These are phyloP conservation scores for Plectosphaerella cucumerina DNA, from an alignment of 2,329 filamentous ascomycete genomes.

Conservation along the genomic window DNA sequence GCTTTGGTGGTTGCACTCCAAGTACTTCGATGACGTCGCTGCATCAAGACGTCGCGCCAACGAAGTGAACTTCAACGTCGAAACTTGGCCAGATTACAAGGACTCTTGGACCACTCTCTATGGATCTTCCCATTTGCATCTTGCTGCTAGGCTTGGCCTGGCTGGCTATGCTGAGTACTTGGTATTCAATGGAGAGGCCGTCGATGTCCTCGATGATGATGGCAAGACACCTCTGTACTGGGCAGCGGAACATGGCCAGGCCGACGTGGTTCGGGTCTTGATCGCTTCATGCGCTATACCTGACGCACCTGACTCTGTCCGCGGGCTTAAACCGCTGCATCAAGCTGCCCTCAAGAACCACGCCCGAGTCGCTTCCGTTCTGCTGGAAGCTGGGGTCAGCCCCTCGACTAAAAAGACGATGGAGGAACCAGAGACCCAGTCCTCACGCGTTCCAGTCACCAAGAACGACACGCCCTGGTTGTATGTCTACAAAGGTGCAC, in stretches of 20 bases:
- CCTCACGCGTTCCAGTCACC: background rate
- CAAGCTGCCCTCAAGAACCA: slow-evolving; percentile 26
- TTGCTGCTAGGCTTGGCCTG: background rate
- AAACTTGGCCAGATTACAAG: too few species aligned
- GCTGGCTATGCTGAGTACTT: background rate
- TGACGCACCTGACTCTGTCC: background rate
- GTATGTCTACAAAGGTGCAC: background rate
- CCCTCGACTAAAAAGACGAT: background rate
- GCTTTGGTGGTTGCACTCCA: background rate
- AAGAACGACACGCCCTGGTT: background rate
- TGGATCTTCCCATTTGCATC: background rate
- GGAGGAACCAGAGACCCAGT: background rate
- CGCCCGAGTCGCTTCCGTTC: slow-evolving; percentile 17
- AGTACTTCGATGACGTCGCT: too few species aligned
- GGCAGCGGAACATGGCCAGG: background rate
- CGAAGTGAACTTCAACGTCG: background rate
- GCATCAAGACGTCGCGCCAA: too few species aligned
- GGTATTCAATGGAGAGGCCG: too few species aligned
- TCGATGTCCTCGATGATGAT: background rate
- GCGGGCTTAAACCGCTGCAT: slow-evolving; percentile 24
- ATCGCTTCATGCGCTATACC: background rate
- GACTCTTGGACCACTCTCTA: background rate
- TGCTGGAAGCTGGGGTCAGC: slow-evolving; percentile 29
- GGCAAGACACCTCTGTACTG: background rate
- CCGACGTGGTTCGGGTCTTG: background rate